Evolutionary conservation across 2,329 filamentous ascomycete species (phyloP).

Genomic region (Endoconidiophora polonica): DNA sequence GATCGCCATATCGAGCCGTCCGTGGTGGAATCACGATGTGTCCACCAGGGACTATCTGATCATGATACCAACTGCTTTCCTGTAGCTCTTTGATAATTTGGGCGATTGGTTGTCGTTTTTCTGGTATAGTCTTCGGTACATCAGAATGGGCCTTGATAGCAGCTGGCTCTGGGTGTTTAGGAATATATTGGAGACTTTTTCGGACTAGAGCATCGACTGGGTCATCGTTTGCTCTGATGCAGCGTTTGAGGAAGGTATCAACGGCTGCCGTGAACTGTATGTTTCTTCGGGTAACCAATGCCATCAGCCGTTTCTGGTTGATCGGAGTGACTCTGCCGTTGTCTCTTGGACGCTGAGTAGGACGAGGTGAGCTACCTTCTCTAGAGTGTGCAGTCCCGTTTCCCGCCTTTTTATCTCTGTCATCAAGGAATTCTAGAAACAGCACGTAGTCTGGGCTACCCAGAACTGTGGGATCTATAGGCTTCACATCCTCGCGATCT

Average conservation of each 20-base stretch:
- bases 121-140: constrained; percentile 57
- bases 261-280: constrained; percentile 64
- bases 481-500: neutral
- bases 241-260: constrained; percentile 60
- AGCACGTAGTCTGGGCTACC: constrained; percentile 41
- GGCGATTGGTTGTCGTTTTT: constrained; percentile 60
- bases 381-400: neutral
- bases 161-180: constrained; percentile 5
- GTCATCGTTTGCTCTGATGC: constrained; percentile 46
- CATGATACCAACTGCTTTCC: constrained; percentile 69
- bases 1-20: constrained; percentile 61
- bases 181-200: constrained; percentile 44
- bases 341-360: constrained; percentile 89
- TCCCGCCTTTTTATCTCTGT: constrained; percentile 18
- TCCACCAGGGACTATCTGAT: constrained; percentile 84
- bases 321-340: constrained; percentile 19
- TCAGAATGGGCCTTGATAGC: constrained; percentile 19
- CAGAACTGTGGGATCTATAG: constrained; percentile 41
- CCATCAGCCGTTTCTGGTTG: constrained; percentile 6
- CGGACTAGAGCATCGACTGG: constrained; percentile 48
- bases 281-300: constrained; percentile 76
- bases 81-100: constrained; percentile 79
- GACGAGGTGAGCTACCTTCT: constrained; percentile 30
- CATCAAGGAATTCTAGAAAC: constrained; percentile 84
- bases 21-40: constrained; percentile 84